Evolutionary conservation across 208 protist species (phyloP).

Genomic region (Leishmania aethiopica): DNA sequence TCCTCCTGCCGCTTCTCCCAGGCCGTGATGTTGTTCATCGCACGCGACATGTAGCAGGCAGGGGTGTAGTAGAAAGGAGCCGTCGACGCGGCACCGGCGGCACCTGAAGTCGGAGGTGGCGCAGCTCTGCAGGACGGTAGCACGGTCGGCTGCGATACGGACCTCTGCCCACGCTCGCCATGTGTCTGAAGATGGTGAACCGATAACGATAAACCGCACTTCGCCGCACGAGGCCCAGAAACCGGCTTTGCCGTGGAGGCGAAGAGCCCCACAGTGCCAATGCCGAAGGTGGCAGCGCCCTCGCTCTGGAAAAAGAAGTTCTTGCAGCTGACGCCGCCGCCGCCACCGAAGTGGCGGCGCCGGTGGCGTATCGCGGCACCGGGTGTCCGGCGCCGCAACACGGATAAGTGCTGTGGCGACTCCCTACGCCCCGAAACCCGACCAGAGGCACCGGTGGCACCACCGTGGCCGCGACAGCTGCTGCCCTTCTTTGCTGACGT

Average conservation of each 20-base stretch:
- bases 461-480: neutral
- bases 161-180: neutral
- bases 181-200: neutral
- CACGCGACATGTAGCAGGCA: constrained; percentile 31
- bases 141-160: neutral
- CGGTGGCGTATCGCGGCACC: neutral
- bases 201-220: neutral
- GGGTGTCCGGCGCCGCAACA: neutral
- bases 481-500: neutral
- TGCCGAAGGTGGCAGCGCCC: constrained; percentile 31
- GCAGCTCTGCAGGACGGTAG: neutral
- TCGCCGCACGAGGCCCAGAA: neutral
- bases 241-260: constrained; percentile 18
- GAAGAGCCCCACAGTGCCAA: constrained; percentile 63
- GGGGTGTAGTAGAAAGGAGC: constrained; percentile 11
- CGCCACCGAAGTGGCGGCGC: constrained; percentile 20
- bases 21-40: neutral
- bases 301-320: constrained; percentile 44
- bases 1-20: constrained; percentile 42
- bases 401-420: neutral
- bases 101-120: neutral
- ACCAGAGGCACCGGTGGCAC: neutral
- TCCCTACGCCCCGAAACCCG: neutral
- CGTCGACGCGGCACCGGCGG: neutral
- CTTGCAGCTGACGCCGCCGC: constrained; percentile 20